Evolutionary conservation across 1,284 basidiomycete species (phyloP).

Genomic region (Bjerkandera adusta): DNA sequence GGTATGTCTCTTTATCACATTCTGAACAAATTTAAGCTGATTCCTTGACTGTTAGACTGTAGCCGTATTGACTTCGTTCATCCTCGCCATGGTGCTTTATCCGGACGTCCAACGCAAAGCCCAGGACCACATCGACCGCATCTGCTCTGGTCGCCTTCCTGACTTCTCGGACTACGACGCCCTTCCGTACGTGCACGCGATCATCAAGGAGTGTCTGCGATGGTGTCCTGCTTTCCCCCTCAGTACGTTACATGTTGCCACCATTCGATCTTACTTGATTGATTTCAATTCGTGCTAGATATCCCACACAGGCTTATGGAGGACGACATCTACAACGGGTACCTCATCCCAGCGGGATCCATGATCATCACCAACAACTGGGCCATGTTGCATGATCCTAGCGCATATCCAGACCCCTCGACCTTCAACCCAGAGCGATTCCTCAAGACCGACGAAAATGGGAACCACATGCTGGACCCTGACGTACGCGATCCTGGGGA

Average conservation of each 20-base stretch:
- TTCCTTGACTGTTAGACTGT: conserved; percentile 16
- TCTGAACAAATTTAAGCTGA: neutral
- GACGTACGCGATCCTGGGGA: no score
- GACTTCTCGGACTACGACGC: conserved; percentile 28
- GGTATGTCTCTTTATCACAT: neutral
- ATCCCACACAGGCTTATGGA: conserved; percentile 20
- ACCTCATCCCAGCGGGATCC: conserved; percentile 23
- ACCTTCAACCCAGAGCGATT: conserved; percentile 5
- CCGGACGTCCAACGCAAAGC: conserved; percentile 31
- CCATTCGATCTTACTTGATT: neutral
- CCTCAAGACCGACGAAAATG: neutral
- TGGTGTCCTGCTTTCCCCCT: conserved; percentile 31
- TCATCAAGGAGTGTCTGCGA: conserved; percentile 32
- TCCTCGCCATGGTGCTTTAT: conserved; percentile 30
- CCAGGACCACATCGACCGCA: conserved; percentile 30
- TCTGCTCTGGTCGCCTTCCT: conserved; percentile 28
- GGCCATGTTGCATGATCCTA: conserved; percentile 2
- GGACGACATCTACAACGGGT: conserved; percentile 24
- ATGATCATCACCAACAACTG: conserved; percentile 15
- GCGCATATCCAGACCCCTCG: neutral
- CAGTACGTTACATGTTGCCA: conserved; percentile 8
- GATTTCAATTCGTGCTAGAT: conserved; percentile 1
- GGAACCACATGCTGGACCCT: neutral
- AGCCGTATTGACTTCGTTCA: conserved; percentile 18
- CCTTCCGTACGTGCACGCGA: conserved; percentile 32